Conservation (phyloP, 2,329 filamentous ascomycete genomes). For the Xylaria sp. region DNA sequence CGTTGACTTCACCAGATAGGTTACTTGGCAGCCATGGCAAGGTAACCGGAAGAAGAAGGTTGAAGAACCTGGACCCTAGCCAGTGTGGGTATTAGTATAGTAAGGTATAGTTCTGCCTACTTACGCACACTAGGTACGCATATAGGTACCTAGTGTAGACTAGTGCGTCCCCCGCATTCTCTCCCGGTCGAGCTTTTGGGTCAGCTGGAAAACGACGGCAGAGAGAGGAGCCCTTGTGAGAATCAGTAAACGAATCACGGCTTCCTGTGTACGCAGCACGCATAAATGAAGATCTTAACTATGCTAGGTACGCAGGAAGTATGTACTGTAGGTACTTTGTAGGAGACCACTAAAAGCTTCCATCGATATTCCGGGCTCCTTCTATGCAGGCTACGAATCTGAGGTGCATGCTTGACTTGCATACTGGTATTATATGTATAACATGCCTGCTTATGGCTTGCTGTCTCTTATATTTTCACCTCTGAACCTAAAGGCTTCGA, state of each 20-base stretch:
- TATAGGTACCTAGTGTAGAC: too few relatives aligned
- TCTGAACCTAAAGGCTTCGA: slow-evolving; percentile 1
- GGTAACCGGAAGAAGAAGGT: slow-evolving; percentile 10
- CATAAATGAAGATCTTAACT: too few relatives aligned
- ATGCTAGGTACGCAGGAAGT: too few relatives aligned
- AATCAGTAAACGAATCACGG: background rate
- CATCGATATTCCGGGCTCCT: slow-evolving; percentile 38
- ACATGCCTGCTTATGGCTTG: background rate
- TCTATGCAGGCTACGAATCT: slow-evolving; percentile 1
- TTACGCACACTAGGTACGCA: too few relatives aligned
- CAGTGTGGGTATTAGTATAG: too few relatives aligned
- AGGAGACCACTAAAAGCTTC: slow-evolving; percentile 35
- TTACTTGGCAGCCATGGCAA: slow-evolving; percentile 10
- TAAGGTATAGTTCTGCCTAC: too few relatives aligned
- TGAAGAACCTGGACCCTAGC: background rate
- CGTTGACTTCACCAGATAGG: background rate
- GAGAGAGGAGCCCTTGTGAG: slow-evolving; percentile 2
- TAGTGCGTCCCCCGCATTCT: slow-evolving; percentile 1
- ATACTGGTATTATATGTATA: background rate
- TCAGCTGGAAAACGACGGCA: slow-evolving; percentile 19
- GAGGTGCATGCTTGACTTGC: background rate
- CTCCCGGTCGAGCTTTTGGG: slow-evolving; percentile 19
- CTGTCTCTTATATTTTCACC: background rate
- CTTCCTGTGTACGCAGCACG: too few relatives aligned
- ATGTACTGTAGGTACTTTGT: too few relatives aligned